Percentiles rank a stretch among this genome's conserved stretches.
These are phyloP conservation scores for Tulasnella sp. DNA, from an alignment of 768 basidiomycete species.

Conservation along the genomic window DNA sequence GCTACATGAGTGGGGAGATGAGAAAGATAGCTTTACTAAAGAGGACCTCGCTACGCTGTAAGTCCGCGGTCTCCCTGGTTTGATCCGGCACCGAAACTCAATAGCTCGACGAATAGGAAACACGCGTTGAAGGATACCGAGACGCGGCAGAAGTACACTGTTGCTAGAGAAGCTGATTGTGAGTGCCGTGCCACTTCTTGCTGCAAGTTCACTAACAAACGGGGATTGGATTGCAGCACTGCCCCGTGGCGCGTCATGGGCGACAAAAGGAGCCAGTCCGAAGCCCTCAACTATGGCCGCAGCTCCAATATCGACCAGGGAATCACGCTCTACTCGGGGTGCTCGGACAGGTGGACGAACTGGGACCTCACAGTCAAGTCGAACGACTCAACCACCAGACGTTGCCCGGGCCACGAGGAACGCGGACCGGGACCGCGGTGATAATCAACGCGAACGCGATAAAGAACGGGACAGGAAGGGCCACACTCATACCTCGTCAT, in stretches of 20 bases:
- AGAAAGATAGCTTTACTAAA: slow-evolving; percentile 95
- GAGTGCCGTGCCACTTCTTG: slow-evolving; percentile 17
- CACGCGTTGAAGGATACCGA: slow-evolving; percentile 91
- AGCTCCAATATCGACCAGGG: slow-evolving; percentile 16
- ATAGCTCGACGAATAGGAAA: slow-evolving; percentile 53
- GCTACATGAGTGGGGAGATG: slow-evolving; percentile 97
- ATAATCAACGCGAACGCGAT: slow-evolving; percentile 1
- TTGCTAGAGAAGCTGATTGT: slow-evolving; percentile 17
- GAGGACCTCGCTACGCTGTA: slow-evolving; percentile 92
- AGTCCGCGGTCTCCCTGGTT: slow-evolving; percentile 36
- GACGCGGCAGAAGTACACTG: slow-evolving; percentile 39
- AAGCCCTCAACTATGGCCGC: slow-evolving; percentile 15
- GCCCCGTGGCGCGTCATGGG: slow-evolving; percentile 56
- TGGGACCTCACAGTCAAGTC: neutral
- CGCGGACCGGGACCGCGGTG: slow-evolving; percentile 3
- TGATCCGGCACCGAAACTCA: neutral
- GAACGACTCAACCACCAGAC: slow-evolving; percentile 1
- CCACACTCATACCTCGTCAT: slow-evolving; percentile 21
- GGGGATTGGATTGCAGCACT: slow-evolving; percentile 43
- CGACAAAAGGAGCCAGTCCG: slow-evolving; percentile 36
- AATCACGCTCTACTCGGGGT: neutral
- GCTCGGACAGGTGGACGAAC: neutral
- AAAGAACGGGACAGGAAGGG: slow-evolving; percentile 20
- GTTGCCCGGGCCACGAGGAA: neutral
- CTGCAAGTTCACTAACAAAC: neutral